Base-by-base conservation (phyloP, 108 stramenopile genomes). In the Conticribra guillardii region DNA sequence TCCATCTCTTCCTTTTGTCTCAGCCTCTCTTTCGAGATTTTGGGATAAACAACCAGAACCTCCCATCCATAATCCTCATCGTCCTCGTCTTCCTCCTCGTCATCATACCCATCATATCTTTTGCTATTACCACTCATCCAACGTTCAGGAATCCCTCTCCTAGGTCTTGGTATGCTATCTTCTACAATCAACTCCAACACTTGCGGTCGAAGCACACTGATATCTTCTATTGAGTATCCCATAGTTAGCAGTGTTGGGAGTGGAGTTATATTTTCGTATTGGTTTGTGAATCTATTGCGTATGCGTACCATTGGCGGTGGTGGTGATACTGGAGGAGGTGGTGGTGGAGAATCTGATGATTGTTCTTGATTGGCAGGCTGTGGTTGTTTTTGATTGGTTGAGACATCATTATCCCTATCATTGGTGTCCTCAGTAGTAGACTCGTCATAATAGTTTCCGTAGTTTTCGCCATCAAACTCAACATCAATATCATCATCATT, bases 161-260 rank as follows among this genome's bases (percentile, higher is more conserved):
- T 70, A 17, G 90, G 90, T 47, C 68, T 71, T 23, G 59, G 51
- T 22, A 86, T 85, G 59, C 60, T 15, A 63, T 88, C 90, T 26
- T 74, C 67, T 0, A 88, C 62, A 29, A 91, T 85, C 11, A 88
- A 60, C 41, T 80, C 83, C 21, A 91, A 62, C 9, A 84, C 85
- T 45, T 77, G 80, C 27, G 81, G 62, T 57, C 87, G 84, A 15
- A 91, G 50, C 3, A 61, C 46, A 28, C 54, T 1, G 4, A 91
- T 29, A 50, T 91, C 90, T 14, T 71, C 44, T 24, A 60, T 30
- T 3, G 68, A 56, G 60, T 87, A 91, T n/a, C 90, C 90, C 33
- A 87, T 47, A 28, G 60, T 56, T 9, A 60, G 32, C 4, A 91
- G 46, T 21, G 56, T 67, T 24, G 74, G 14, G 11, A 88, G 73